phyloP scores from a whole-genome alignment of 73 alveolate genomes.

The Durusdinium trenchii region DNA sequence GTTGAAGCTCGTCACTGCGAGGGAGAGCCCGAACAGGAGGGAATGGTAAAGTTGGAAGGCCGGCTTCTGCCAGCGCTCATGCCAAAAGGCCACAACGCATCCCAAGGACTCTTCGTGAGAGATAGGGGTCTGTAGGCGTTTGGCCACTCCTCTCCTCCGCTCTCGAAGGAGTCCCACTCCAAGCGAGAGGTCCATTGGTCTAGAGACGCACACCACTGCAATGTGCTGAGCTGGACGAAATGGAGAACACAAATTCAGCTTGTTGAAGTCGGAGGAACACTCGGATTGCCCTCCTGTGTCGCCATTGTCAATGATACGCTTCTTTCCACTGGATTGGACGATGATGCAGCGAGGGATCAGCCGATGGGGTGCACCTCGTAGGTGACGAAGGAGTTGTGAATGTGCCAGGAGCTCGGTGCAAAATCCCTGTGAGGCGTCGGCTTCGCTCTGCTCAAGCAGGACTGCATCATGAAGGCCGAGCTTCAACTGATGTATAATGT shows the following conservation, averaged over 20 bases:
- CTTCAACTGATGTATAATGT: not conserved
- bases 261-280: not conserved
- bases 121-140: not conserved
- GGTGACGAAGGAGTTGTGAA: not conserved
- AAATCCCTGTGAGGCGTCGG: not conserved
- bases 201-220: not conserved
- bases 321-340: not conserved
- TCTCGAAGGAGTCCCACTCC: not conserved
- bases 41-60: not conserved
- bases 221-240: not conserved
- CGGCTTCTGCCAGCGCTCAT: not conserved
- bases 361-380: not conserved
- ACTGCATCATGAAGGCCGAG: not conserved
- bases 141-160: slow-evolving; percentile 15
- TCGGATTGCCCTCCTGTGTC: not conserved
- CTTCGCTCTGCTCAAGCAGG: not conserved
- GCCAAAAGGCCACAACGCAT: not conserved
- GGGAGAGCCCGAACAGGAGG: no score
- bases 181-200: not conserved
- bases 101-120: not conserved
- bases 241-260: not conserved
- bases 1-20: slow-evolving; percentile 1
- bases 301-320: slow-evolving; percentile 21
- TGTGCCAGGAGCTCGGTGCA: not conserved
- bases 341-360: not conserved